A percentile compares a stretch with the other conserved stretches of the same genome.
These are phyloP conservation scores for Ogataea zsoltii DNA, from an alignment of 805 yeast species.

Conservation along the genomic window DNA sequence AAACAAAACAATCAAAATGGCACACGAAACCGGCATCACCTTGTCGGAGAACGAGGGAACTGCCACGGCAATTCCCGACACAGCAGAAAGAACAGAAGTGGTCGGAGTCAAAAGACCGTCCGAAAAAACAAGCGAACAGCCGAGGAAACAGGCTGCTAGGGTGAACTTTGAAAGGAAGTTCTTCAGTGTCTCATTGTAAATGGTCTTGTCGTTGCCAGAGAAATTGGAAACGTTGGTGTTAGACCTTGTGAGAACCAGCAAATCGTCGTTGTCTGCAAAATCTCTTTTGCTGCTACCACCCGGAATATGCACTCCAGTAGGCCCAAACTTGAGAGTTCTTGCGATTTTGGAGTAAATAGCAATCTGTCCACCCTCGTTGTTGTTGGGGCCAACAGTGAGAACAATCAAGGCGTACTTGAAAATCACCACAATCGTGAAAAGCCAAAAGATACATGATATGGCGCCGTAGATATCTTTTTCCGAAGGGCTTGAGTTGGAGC, in stretches of 20 bases:
- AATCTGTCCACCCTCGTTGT: constrained; percentile 64
- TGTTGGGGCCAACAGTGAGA: constrained; percentile 51
- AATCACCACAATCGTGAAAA: constrained; percentile 53
- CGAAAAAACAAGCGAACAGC: constrained; percentile 57
- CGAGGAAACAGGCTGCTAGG: constrained; percentile 46
- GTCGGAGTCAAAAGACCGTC: constrained; percentile 67
- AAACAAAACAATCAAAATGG: constrained; percentile 46
- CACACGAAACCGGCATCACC: constrained; percentile 52
- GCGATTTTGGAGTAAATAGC: constrained; percentile 64
- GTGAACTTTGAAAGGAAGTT: constrained; percentile 36
- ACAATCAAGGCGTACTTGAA: constrained; percentile 53
- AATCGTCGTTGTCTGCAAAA: constrained; percentile 31
- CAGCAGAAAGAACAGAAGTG: constrained; percentile 58
- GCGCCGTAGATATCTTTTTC: constrained; percentile 49
- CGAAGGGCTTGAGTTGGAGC: constrained; percentile 33
- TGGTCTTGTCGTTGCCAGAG: constrained; percentile 21
- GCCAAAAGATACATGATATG: constrained; percentile 53
- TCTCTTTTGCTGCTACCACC: constrained; percentile 28
- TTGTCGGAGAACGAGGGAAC: constrained; percentile 41
- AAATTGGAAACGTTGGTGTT: constrained; percentile 35
- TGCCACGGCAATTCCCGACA: constrained; percentile 57
- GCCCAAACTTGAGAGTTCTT: constrained; percentile 47
- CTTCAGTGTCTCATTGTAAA: constrained; percentile 15
- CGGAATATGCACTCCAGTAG: constrained; percentile 44
- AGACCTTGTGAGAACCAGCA: constrained; percentile 38